Evolutionary conservation across 2,329 filamentous ascomycete species (phyloP).

Genomic region (Fusarium metavorans): DNA sequence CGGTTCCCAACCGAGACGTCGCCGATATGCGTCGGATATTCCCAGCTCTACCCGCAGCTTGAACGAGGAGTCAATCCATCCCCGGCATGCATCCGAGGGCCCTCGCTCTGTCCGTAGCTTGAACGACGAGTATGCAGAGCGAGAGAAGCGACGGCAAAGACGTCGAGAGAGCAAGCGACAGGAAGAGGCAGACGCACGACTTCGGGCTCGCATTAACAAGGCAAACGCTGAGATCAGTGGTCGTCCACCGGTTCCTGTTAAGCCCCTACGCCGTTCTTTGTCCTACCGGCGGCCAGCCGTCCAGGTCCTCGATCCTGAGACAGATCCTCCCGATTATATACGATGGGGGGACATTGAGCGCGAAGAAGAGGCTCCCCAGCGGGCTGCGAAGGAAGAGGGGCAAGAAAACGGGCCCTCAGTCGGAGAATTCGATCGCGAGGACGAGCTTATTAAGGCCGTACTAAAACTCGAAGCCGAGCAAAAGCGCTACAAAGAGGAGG

Average conservation of each 20-base stretch:
- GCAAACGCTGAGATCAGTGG: slow-evolving; percentile 56
- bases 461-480: not conserved
- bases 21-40: slow-evolving; percentile 51
- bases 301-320: not conserved
- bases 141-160: slow-evolving; percentile 32
- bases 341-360: too few relatives aligned
- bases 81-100: not conserved
- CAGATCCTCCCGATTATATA: not conserved
- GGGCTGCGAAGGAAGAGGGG: too few relatives aligned
- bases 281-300: slow-evolving; percentile 13
- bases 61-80: not conserved
- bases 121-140: slow-evolving; percentile 47
- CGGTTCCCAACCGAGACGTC: slow-evolving; percentile 46
- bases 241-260: slow-evolving; percentile 19
- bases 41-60: slow-evolving; percentile 46
- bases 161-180: slow-evolving; percentile 26
- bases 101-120: not conserved
- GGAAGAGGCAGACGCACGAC: slow-evolving; percentile 43
- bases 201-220: slow-evolving; percentile 52
- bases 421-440: not conserved
- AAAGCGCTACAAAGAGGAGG: not conserved
- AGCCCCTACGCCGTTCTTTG: slow-evolving; percentile 34
- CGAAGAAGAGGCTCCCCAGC: not conserved
- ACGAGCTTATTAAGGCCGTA: not conserved
- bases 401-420: not conserved